Conservation (phyloP, 164 flowering plant genomes). For the Aristolochia californica region DNA sequence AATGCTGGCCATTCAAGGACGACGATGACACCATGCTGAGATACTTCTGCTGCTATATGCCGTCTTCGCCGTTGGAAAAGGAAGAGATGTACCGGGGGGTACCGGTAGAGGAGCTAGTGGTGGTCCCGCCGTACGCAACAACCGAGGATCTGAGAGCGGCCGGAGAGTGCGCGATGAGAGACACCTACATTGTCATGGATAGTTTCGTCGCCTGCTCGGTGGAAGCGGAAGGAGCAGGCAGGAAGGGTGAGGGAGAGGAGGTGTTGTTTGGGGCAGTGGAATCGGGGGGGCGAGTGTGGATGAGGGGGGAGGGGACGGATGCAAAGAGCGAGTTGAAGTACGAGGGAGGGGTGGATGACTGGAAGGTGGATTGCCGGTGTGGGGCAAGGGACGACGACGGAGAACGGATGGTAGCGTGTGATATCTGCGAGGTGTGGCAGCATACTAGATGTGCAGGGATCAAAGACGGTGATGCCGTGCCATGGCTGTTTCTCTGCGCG, state of each 20-base stretch:
- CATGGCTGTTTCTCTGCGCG: slow-evolving; percentile 29
- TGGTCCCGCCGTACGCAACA: slow-evolving; percentile 54
- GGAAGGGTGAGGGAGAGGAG: slow-evolving; percentile 20
- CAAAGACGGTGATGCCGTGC: slow-evolving; percentile 19
- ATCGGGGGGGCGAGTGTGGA: slow-evolving; percentile 41
- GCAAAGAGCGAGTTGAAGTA: slow-evolving; percentile 21
- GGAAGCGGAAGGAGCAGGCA: slow-evolving; percentile 36
- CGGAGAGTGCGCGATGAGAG: slow-evolving; percentile 47
- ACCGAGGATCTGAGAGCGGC: slow-evolving; percentile 50
- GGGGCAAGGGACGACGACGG: slow-evolving; percentile 28
- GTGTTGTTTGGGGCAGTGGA: slow-evolving; percentile 46
- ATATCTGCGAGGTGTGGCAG: slow-evolving; percentile 53
- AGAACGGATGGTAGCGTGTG: slow-evolving; percentile 55
- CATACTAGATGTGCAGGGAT: slow-evolving; percentile 51
- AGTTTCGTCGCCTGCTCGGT: slow-evolving; percentile 23
- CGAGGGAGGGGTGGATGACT: slow-evolving; percentile 30
- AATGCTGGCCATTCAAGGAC: slow-evolving; percentile 68
- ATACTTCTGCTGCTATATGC: slow-evolving; percentile 40
- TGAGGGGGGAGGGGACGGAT: slow-evolving; percentile 47
- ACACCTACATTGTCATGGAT: slow-evolving; percentile 53
- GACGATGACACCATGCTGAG: slow-evolving; percentile 40
- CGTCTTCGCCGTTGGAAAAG: slow-evolving; percentile 15
- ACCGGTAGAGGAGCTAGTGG: slow-evolving; percentile 40
- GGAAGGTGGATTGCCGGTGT: slow-evolving; percentile 19
- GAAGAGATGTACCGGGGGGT: slow-evolving; percentile 7